A percentile compares a stretch with the other conserved stretches of the same genome.
Conservation (phyloP, 2,329 filamentous ascomycete genomes). For the Byssothecium circinans region DNA sequence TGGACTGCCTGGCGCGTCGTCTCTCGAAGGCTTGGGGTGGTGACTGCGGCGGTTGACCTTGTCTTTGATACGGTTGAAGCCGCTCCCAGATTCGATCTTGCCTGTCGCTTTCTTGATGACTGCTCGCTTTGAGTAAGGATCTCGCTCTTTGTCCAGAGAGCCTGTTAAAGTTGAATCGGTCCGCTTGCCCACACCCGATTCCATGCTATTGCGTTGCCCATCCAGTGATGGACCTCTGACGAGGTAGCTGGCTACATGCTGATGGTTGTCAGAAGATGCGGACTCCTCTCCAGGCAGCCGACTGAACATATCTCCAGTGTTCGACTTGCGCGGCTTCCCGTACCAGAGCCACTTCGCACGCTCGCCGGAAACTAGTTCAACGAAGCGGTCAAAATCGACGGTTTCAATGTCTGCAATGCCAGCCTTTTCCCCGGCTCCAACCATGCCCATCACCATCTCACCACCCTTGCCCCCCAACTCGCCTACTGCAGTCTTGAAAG, state of each 20-base stretch:
- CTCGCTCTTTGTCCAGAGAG: conserved; percentile 54
- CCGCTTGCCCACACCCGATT: conserved; percentile 32
- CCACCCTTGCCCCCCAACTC: conserved; percentile 92
- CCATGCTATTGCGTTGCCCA: conserved; percentile 29
- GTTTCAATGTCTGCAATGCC: conserved; percentile 93
- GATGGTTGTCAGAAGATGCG: conserved; percentile 59
- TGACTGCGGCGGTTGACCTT: conserved; percentile 65
- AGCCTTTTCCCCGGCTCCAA: conserved; percentile 78
- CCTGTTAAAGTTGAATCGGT: conserved; percentile 22
- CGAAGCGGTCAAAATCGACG: conserved; percentile 81
- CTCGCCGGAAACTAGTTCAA: conserved; percentile 76
- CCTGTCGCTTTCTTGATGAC: conserved; percentile 80
- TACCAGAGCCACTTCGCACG: conserved; percentile 93
- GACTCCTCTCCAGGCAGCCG: conserved; percentile 43
- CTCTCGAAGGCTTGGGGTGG: conserved; percentile 43
- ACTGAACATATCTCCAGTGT: conserved; percentile 43
- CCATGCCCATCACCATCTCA: conserved; percentile 94
- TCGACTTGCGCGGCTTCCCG: conserved; percentile 75
- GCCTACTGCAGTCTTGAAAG: conserved; percentile 92
- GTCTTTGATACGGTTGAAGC: conserved; percentile 82
- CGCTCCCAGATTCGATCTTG: conserved; percentile 77
- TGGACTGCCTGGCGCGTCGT: conserved; percentile 33
- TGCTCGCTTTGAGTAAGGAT: conserved; percentile 59
- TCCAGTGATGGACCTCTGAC: conserved; percentile 53
- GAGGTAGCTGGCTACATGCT: conserved; percentile 51